Base-by-base conservation (phyloP, 176 grass and related monocot genomes). In the Secale cereale region DNA sequence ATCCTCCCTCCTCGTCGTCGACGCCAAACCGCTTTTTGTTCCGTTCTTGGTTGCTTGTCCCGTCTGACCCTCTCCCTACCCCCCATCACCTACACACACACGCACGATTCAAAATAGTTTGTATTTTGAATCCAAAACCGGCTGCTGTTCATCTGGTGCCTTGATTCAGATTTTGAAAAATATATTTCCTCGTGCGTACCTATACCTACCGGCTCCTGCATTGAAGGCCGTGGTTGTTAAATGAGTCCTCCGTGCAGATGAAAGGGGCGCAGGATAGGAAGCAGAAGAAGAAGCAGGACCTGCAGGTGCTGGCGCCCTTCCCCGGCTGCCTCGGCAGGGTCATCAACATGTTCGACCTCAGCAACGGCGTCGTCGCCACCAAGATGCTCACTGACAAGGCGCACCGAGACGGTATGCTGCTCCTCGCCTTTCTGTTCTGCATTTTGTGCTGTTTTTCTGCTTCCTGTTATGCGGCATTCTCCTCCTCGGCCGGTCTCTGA, bases 341-440 rank as follows among this genome's bases (percentile, higher is more conserved):
- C 67, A 89, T 95, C 80, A 83, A 91, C 82, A 91, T 95, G 79
- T 89, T 97, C 26, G 92, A 93, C 67, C 89, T 95, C 80, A 88
- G 89, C 84, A 85, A 84, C 11, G 81, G 83, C 16, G 81, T 94
- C 28, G 91, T 84, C 14, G 82, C 81, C 4, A 87, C 93, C 65
- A 98, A 95, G 78, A 82, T 95, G 78, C 93, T 98, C 68, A 90
- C 96, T 0, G 93, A 98, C 6, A 94, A 81, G 86, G 87, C 87
- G 14, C 91, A 98, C 62, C 86, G 86, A 89, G 96, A 95, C 52
- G 83, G 96, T 98, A 92, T 76, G 56, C 33, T 31, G 41, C 35
- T 28, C 56, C 33, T 17, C 9, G 8, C n/a, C 32, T 25, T 12
- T 19, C 61, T 46, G 25, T 14, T 2, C 59, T 45, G 6, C 56